Evolutionary conservation across 257 asterid genomes (phyloP), one percentile per base, ranked within the genome.

Genomic region (Nicotiana noctiflora): DNA sequence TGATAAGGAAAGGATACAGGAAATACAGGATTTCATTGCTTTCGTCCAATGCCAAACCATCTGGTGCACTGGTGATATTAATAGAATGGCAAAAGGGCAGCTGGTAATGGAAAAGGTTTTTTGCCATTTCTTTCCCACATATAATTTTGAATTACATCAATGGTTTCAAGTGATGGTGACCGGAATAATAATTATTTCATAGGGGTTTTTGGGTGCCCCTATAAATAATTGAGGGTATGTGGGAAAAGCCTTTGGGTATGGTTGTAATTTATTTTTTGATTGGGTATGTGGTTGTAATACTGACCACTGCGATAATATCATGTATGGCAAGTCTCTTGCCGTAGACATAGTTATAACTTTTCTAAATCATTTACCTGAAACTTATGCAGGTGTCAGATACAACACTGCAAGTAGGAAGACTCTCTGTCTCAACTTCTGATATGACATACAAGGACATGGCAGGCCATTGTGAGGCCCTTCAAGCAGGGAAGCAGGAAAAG

Each of bases 391-490:
- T 91, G 31, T 82, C 92, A 5, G 93, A 91, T 83, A 87, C 92
- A 49, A 86, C 91, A 72, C 86, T 86, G 83, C 92, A 91, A 78
- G 94, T 89, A 52, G 88, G 85, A 55, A 87, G 87, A 49, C 49
- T 77, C 81, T 77, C 87, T 19, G 70, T 88, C 67, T 75, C 85
- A 81, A 70, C 85, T 66, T 92, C 91, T 21, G 88, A 84, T 77
- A 65, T 92, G 87, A 88, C 94, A 65, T 92, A 84, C 87, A 86
- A 87, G 88, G 97, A 92, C 79, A 89, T 90, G 93, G 93, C 97
- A 49, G 89, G 86, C 85, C 92, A 89, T 53, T 92, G 95, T 46
- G 97, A 92, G 85, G 90, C 93, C 88, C 91, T 92, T 88, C 94
- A 92, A 86, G 82, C 83, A 21, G 95, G 91, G 79, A 90, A 90